Evolutionary conservation across 2,329 filamentous ascomycete genomes (phyloP).

Genomic region (Fusarium verrucosum): DNA sequence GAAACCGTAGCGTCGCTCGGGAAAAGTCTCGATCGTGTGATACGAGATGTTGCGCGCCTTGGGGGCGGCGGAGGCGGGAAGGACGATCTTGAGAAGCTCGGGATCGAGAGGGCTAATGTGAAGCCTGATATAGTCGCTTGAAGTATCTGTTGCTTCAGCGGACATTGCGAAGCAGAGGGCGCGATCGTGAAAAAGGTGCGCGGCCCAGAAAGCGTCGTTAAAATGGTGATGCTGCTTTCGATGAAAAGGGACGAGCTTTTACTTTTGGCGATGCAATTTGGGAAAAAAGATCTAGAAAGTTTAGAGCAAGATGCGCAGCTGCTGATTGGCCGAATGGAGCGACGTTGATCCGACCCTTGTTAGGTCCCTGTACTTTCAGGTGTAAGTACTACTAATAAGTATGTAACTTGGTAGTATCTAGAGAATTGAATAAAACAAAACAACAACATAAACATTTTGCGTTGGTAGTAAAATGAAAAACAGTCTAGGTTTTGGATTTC

Average conservation of each 20-base stretch:
- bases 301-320: background rate
- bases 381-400: too few relatives aligned
- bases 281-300: slow-evolving; percentile 39
- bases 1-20: slow-evolving; percentile 90
- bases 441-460: slow-evolving; percentile 9
- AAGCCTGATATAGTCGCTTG: slow-evolving; percentile 57
- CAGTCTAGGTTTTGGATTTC: background rate
- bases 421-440: slow-evolving; percentile 2
- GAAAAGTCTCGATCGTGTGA: slow-evolving; percentile 85
- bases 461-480: background rate
- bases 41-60: slow-evolving; percentile 85
- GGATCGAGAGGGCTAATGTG: slow-evolving; percentile 89
- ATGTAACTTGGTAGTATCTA: too few relatives aligned
- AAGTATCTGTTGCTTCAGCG: slow-evolving; percentile 30
- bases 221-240: slow-evolving; percentile 4
- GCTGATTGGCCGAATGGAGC: slow-evolving; percentile 40
- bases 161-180: slow-evolving; percentile 40
- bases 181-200: slow-evolving; percentile 25
- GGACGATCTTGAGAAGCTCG: slow-evolving; percentile 74
- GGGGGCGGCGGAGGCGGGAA: slow-evolving; percentile 73
- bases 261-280: slow-evolving; percentile 22
- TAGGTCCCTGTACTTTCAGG: too few relatives aligned
- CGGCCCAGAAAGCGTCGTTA: slow-evolving; percentile 31
- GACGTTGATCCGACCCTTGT: slow-evolving; percentile 40
- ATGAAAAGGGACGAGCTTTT: slow-evolving; percentile 33